phyloP scores from a whole-genome alignment of 2,329 filamentous ascomycete species.

The Paramyrothecium roridum region DNA sequence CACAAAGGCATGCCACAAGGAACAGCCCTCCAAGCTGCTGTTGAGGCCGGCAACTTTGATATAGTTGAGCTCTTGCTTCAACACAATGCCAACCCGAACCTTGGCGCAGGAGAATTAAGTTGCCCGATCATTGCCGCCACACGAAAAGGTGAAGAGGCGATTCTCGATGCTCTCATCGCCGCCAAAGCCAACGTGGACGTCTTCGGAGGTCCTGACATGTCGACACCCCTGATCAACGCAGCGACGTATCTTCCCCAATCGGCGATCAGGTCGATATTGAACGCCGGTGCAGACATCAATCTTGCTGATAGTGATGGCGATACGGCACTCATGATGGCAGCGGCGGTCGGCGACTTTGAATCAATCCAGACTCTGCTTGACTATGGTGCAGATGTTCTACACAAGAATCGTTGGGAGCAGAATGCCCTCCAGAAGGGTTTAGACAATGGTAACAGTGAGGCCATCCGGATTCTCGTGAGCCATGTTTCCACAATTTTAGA shows the following conservation, averaged over 20 bases:
- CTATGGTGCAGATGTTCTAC: slow-evolving; percentile 25
- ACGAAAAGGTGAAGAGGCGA: slow-evolving; percentile 25
- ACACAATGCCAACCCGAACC: slow-evolving; percentile 31
- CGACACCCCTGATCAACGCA: slow-evolving; percentile 33
- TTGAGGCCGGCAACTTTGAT: slow-evolving; percentile 27
- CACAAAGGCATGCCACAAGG: slow-evolving; percentile 22
- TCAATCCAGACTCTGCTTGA: slow-evolving; percentile 29
- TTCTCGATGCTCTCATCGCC: slow-evolving; percentile 29
- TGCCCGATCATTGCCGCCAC: slow-evolving; percentile 35
- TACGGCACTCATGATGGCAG: slow-evolving; percentile 34
- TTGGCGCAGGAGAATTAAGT: slow-evolving; percentile 27
- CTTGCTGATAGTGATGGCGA: slow-evolving; percentile 28
- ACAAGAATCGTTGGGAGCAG: not conserved
- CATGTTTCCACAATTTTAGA: slow-evolving; percentile 24
- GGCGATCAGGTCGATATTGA: slow-evolving; percentile 26
- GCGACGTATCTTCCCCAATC: slow-evolving; percentile 27
- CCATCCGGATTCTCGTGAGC: slow-evolving; percentile 23
- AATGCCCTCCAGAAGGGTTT: not conserved
- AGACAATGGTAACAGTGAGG: slow-evolving; percentile 17
- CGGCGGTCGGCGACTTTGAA: slow-evolving; percentile 25
- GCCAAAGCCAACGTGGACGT: slow-evolving; percentile 32
- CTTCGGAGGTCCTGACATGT: slow-evolving; percentile 25
- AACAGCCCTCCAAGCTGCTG: slow-evolving; percentile 37
- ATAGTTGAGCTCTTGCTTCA: slow-evolving; percentile 34
- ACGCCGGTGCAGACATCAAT: slow-evolving; percentile 34